phyloP scores from a whole-genome alignment of 2,329 filamentous ascomycete genomes.

The Xylaria sp. region DNA sequence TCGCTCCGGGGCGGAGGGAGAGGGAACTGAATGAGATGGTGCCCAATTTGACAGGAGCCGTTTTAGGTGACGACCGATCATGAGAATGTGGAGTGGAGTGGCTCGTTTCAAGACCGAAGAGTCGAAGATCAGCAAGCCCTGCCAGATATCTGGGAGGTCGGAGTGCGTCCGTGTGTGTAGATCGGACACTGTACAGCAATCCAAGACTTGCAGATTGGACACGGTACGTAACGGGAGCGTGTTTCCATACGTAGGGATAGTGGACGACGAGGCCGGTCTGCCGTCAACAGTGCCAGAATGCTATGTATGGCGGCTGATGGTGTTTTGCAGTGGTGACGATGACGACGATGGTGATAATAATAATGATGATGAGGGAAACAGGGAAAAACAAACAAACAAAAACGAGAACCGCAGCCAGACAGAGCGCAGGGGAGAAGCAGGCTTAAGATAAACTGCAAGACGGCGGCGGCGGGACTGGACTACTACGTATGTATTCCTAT shows the following conservation, averaged over 20 bases:
- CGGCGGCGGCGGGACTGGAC: conserved; percentile 22
- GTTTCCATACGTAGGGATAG: conserved; percentile 10
- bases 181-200: conserved; percentile 29
- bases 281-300: not conserved
- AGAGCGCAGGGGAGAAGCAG: conserved; percentile 20
- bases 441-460: conserved; percentile 39
- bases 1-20: conserved; percentile 36
- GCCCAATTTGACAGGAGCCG: conserved; percentile 45
- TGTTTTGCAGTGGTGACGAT: too few relatives aligned
- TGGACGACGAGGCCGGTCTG: conserved; percentile 22
- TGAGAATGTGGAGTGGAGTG: conserved; percentile 45
- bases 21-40: conserved; percentile 39
- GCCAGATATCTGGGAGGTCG: conserved; percentile 41
- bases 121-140: conserved; percentile 44
- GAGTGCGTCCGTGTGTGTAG: conserved; percentile 32
- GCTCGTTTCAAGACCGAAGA: conserved; percentile 46
- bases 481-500: conserved; percentile 33
- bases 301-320: too few relatives aligned
- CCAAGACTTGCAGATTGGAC: conserved; percentile 30
- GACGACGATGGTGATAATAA: too few relatives aligned
- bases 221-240: conserved; percentile 11
- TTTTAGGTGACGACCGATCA: conserved; percentile 43
- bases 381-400: conserved; percentile 6
- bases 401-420: not conserved
- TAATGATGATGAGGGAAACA: not conserved